phyloP scores from a whole-genome alignment of 129 eudicot species.

The Cynara cardunculus region DNA sequence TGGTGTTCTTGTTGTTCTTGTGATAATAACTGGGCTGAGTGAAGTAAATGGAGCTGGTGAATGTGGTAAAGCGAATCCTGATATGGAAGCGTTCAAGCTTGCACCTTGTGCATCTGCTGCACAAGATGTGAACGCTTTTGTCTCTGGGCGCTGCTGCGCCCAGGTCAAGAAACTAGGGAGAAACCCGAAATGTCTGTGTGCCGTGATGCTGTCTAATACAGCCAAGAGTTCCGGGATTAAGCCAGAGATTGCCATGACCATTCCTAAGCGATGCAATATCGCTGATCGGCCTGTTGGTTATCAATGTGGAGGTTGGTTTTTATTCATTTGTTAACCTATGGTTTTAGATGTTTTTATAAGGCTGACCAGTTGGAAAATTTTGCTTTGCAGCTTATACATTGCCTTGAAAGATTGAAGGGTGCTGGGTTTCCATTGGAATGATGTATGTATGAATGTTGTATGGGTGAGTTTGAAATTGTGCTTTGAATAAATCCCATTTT shows the following conservation, averaged over 20 bases:
- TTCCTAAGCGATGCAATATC: conserved; percentile 78
- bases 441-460: not conserved
- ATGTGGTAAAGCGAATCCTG: conserved; percentile 48
- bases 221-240: conserved; percentile 59
- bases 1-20: conserved; percentile 16
- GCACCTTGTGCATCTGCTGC: conserved; percentile 66
- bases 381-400: conserved; percentile 63
- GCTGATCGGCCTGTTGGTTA: conserved; percentile 68
- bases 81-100: conserved; percentile 56
- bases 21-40: conserved; percentile 18
- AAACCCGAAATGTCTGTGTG: conserved; percentile 65
- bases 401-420: conserved; percentile 36
- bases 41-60: conserved; percentile 55
- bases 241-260: conserved; percentile 51
- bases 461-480: not conserved
- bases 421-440: not conserved
- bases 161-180: conserved; percentile 48
- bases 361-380: not conserved
- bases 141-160: conserved; percentile 48
- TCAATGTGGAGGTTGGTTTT: conserved; percentile 61
- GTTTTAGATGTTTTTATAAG: not conserved
- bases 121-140: conserved; percentile 38
- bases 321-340: conserved; percentile 25
- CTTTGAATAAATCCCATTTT: conserved; percentile 14
- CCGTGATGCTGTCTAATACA: conserved; percentile 64